Conservation (phyloP, 768 basidiomycete genomes). For the Suillus paluster region DNA sequence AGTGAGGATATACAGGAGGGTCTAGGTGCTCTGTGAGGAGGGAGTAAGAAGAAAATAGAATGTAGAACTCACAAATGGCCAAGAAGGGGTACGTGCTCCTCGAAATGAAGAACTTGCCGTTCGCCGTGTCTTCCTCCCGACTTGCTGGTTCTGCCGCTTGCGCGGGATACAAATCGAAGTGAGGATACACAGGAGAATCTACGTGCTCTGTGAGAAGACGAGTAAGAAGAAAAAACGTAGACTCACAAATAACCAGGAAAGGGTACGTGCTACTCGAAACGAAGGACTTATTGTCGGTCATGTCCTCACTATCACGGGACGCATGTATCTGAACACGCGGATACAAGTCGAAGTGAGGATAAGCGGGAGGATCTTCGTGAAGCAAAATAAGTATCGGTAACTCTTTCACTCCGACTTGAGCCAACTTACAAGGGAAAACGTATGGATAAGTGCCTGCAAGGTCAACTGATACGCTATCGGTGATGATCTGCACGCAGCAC, state of each 20-base stretch:
- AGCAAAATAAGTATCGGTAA: background rate
- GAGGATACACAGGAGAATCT: conserved; percentile 24
- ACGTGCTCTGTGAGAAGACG: background rate
- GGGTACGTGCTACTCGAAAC: conserved; percentile 18
- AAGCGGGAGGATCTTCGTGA: conserved; percentile 22
- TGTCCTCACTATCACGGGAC: background rate
- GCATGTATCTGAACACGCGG: conserved; percentile 18
- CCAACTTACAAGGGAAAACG: conserved; percentile 11
- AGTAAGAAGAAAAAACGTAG: background rate
- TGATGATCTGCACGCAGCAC: background rate
- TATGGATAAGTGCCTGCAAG: conserved; percentile 7
- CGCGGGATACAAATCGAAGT: conserved; percentile 19
- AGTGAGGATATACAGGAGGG: conserved; percentile 35
- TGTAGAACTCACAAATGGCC: conserved; percentile 15
- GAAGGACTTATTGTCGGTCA: background rate
- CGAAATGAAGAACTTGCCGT: background rate
- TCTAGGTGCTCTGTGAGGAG: conserved; percentile 3
- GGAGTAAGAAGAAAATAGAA: background rate
- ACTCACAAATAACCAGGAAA: conserved; percentile 18
- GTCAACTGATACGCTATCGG: conserved; percentile 4
- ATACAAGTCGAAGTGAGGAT: conserved; percentile 41
- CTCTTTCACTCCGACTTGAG: background rate
- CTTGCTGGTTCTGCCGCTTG: background rate
- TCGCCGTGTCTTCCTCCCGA: background rate
- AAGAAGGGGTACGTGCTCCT: conserved; percentile 15